Base-by-base conservation (phyloP, 2,329 filamentous ascomycete species). In the Graphium sp. region DNA sequence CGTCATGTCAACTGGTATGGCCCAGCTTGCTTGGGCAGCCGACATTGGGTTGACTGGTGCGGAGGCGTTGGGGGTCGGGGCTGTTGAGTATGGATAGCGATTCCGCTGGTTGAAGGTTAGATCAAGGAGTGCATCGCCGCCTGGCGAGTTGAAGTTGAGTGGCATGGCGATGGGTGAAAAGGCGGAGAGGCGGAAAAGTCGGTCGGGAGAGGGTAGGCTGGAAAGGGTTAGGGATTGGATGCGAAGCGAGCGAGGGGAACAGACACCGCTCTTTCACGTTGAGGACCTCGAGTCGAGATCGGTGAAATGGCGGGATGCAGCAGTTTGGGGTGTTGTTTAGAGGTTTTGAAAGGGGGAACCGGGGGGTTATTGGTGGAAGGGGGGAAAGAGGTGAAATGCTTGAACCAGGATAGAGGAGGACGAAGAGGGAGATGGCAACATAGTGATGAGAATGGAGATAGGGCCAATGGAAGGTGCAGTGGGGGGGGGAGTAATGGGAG, bases 51-150 rank as follows among this genome's bases (percentile, higher is more conserved):
- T 10, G 33, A 32, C 18, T 34, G 51, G 46, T 34, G 55, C 39
- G 36, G 47, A 42, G 38, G 49, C 42, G 38, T 54, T 43, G 25
- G 18, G 16, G 43, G 44, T 50, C 50, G 33, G 49, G 52, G 37
- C 48, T 51, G 40, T 49, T 55, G 56, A 29, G 55, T 56, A 58
- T 37, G 62, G 58, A 44, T 66, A 67, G 46, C 61, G 60, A 40
- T 66, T 58, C 52, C 62, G 59, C 43, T 60, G 60, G 47, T 74
- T 64, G 53, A 62, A 74, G 41, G 53, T 61, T 45, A 74, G 56
- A 46, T 74, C 68, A 46, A 74, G 47, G 45, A 74, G 60, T 47
- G 58, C 64, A 49, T 74, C 66, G 50, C 59, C 61, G 51, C 58
- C 59, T 47, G 57, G 56, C 47, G 55, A 45, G 51, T 63, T 63